Evolutionary conservation across 148 eudicot species (phyloP).

Genomic region (Gaultheria prostrata): DNA sequence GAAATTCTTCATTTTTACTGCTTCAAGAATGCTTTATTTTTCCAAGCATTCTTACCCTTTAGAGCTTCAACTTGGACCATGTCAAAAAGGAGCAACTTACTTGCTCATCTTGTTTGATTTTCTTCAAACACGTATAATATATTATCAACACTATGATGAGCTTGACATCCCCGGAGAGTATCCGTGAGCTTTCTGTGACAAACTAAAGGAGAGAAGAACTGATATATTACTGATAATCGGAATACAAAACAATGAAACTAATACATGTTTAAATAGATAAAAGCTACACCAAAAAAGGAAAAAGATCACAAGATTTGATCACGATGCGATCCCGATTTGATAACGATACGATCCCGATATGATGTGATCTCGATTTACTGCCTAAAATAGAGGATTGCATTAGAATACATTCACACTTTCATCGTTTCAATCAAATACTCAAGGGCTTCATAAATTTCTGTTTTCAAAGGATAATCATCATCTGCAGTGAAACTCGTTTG

Average conservation of each 20-base stretch:
- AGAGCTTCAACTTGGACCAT: background rate
- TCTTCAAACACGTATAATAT: background rate
- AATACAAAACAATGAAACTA: too few relatives aligned
- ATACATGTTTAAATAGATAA: too few relatives aligned
- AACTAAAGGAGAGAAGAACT: too few relatives aligned
- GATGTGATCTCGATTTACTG: too few relatives aligned
- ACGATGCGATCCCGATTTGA: too few relatives aligned
- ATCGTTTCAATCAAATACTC: slow-evolving; percentile 7
- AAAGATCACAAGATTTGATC: too few relatives aligned
- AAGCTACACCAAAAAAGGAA: too few relatives aligned
- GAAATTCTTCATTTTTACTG: background rate
- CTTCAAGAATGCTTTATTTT: background rate
- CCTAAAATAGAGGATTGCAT: too few relatives aligned
- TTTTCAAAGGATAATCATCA: slow-evolving; percentile 21
- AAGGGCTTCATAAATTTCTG: slow-evolving; percentile 15
- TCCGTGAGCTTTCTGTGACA: too few relatives aligned
- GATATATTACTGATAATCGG: too few relatives aligned
- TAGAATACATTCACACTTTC: too few relatives aligned
- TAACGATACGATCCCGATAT: too few relatives aligned
- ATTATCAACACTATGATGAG: background rate
- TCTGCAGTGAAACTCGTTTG: slow-evolving; percentile 39
- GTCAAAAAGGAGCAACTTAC: background rate
- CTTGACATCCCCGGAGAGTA: background rate
- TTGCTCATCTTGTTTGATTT: background rate
- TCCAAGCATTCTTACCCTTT: background rate